Percentiles rank a stretch among this genome's conserved stretches.
Conservation (phyloP, 2,329 filamentous ascomycete genomes). For the Atkinsonella hypoxylon region DNA sequence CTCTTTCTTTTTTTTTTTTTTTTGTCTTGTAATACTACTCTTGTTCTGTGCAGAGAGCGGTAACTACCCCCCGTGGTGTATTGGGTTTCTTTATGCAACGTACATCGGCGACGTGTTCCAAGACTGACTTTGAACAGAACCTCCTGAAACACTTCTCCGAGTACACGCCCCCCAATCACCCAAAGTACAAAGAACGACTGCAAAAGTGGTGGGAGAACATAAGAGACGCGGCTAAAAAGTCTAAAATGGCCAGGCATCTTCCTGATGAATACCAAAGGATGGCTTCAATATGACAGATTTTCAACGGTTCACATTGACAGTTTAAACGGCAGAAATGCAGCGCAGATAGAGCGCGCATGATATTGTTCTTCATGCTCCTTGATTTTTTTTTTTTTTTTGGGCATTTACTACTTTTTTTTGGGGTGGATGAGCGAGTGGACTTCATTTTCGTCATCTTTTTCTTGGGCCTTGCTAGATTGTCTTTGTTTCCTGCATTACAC, state of each 20-base stretch:
- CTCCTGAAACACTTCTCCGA: constrained; percentile 18
- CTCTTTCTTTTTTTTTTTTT: neutral
- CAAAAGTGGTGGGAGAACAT: constrained; percentile 24
- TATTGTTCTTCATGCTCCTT: neutral
- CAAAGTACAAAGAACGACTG: constrained; percentile 17
- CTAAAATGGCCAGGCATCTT: constrained; percentile 21
- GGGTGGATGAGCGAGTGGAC: no score
- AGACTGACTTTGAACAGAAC: constrained; percentile 13
- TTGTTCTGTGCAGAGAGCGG: no score
- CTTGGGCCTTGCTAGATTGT: neutral
- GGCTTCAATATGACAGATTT: constrained; percentile 12
- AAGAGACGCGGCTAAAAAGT: constrained; percentile 22
- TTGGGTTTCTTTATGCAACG: no score
- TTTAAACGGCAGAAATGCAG: neutral
- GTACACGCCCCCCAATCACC: constrained; percentile 16
- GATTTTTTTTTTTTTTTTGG: neutral
- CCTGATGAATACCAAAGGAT: constrained; percentile 22
- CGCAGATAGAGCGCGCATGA: neutral
- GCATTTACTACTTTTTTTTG: no score
- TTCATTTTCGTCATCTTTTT: neutral
- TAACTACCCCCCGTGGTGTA: no score
- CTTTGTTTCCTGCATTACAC: no score
- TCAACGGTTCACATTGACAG: neutral
- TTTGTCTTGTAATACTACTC: neutral
- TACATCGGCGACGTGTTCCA: no score